phyloP scores from a whole-genome alignment of 257 asterid genomes.

The Hygrophila difformis region DNA sequence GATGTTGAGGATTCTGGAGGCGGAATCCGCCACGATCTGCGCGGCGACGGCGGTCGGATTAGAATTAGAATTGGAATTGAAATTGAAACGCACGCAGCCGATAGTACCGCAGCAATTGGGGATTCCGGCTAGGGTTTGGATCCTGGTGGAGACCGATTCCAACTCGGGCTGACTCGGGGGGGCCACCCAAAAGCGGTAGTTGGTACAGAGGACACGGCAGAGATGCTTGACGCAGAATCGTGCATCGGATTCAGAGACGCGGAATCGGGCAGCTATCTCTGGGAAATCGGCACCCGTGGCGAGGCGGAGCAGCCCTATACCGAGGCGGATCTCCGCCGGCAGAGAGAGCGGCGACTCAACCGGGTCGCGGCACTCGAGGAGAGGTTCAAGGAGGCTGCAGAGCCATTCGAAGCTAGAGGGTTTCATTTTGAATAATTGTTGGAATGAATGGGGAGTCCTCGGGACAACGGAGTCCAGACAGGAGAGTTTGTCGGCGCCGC shows the following conservation, averaged over 20 bases:
- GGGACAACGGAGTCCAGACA: conserved; percentile 15
- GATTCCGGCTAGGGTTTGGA: conserved; percentile 53
- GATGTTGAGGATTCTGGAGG: conserved; percentile 61
- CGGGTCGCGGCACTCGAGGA: conserved; percentile 91
- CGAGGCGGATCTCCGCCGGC: conserved; percentile 56
- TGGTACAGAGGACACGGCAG: conserved; percentile 85
- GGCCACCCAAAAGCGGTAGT: conserved; percentile 87
- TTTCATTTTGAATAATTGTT: conserved; percentile 48
- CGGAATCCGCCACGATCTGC: conserved; percentile 65
- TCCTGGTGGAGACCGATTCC: conserved; percentile 39
- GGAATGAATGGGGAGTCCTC: conserved; percentile 50
- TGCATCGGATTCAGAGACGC: conserved; percentile 39
- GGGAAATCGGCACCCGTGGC: conserved; percentile 61
- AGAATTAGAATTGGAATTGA: conserved; percentile 4
- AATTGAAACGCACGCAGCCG: conserved; percentile 40
- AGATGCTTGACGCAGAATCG: conserved; percentile 70
- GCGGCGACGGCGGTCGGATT: conserved; percentile 29
- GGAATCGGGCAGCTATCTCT: conserved; percentile 43
- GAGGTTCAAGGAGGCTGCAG: conserved; percentile 72
- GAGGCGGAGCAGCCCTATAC: conserved; percentile 70
- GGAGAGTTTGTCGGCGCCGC: conserved; percentile 15
- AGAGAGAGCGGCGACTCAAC: conserved; percentile 48
- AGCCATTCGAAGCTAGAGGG: conserved; percentile 78
- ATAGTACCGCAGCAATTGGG: conserved; percentile 80
- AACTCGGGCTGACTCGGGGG: conserved; percentile 50